A percentile compares a stretch with the other conserved stretches of the same genome.
phyloP scores from a whole-genome alignment of 1,139 yeast genomes.

The Kluyveromyces sp. region DNA sequence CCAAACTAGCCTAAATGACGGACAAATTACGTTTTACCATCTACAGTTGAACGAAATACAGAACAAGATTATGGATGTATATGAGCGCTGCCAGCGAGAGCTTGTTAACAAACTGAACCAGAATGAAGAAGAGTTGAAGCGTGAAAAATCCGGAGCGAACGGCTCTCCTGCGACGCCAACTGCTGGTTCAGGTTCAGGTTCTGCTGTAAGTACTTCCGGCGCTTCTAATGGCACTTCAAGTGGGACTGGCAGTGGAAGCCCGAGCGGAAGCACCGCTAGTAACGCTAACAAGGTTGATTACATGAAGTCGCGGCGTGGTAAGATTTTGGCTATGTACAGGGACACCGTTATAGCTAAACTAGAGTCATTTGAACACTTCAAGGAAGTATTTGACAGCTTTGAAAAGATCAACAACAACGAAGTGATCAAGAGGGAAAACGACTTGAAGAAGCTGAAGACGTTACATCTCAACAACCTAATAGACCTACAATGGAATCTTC shows the following conservation, averaged over 20 bases:
- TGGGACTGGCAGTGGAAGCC: not conserved
- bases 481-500: conserved; percentile 28
- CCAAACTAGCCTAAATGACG: conserved; percentile 27
- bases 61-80: conserved; percentile 16
- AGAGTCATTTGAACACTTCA: conserved; percentile 15
- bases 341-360: conserved; percentile 30
- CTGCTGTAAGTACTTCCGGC: not conserved
- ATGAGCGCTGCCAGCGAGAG: conserved; percentile 14
- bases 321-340: conserved; percentile 24
- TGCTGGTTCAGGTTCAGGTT: not conserved
- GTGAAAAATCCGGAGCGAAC: not conserved
- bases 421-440: conserved; percentile 19
- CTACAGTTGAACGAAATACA: conserved; percentile 24
- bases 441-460: conserved; percentile 22
- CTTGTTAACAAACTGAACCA: conserved; percentile 15
- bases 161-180: not conserved
- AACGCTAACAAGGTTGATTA: conserved; percentile 9
- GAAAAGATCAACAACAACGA: conserved; percentile 9
- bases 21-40: conserved; percentile 29
- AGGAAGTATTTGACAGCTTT: conserved; percentile 17
- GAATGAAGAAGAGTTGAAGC: conserved; percentile 19
- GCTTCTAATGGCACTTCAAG: not conserved
- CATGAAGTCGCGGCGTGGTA: conserved; percentile 13
- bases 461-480: conserved; percentile 28
- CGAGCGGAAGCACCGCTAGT: conserved; percentile 1